These are phyloP conservation scores for Styphnolobium japonicum DNA, from an alignment of 306 rosid genomes.

Conservation along the genomic window DNA sequence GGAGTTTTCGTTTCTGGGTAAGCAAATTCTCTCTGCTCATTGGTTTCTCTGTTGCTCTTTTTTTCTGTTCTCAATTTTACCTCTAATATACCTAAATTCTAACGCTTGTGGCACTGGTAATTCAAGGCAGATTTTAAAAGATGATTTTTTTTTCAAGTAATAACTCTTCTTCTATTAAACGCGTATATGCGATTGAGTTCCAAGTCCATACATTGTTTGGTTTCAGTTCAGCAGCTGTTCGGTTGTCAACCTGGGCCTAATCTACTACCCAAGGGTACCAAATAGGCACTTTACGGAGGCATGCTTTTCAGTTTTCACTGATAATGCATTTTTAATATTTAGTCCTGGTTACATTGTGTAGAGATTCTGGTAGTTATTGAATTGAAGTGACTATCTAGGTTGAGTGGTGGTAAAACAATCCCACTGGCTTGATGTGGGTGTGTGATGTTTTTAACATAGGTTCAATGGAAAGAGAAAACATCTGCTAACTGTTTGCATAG, in stretches of 20 bases:
- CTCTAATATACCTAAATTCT: background rate
- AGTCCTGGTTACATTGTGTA: background rate
- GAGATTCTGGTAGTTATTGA: background rate
- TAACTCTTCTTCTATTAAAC: background rate
- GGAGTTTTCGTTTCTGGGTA: conserved; percentile 89
- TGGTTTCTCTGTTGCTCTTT: too few relatives aligned
- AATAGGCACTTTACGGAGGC: background rate
- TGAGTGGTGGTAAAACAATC: background rate
- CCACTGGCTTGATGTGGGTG: background rate
- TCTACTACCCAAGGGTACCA: background rate
- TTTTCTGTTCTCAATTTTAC: background rate
- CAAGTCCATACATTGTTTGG: background rate
- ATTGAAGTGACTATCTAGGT: background rate
- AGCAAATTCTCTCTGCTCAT: background rate
- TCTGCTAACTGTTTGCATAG: background rate
- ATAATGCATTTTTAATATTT: background rate
- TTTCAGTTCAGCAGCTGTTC: background rate
- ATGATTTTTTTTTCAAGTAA: background rate
- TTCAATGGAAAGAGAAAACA: background rate
- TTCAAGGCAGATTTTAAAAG: background rate
- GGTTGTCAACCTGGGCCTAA: too few relatives aligned
- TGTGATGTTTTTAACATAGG: background rate
- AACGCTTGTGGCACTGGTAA: background rate
- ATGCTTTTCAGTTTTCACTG: background rate
- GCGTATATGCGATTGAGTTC: background rate